Conservation (phyloP, 2,329 filamentous ascomycete genomes). For the Pseudogymnoascus sp. region DNA sequence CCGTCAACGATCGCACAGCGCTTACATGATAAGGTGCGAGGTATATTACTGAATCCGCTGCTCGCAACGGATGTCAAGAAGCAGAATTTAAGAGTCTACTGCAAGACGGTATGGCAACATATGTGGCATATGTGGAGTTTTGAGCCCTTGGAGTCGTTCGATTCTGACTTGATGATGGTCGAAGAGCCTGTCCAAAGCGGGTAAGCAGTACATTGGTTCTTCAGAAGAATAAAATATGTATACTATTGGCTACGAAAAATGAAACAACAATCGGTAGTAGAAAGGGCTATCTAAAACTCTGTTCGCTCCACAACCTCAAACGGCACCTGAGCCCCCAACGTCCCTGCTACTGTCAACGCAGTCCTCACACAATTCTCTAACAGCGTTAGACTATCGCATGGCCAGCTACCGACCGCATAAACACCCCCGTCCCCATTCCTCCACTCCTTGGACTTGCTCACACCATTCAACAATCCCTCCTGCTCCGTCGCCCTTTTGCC, state of each 20-base stretch:
- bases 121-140: slow-evolving; percentile 12
- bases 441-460: not conserved
- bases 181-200: not conserved
- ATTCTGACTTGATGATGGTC: not conserved
- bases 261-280: not conserved
- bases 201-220: not conserved
- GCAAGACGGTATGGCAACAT: slow-evolving; percentile 13
- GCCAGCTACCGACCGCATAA: not conserved
- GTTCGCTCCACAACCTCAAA: not conserved
- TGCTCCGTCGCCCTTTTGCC: not conserved
- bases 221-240: not conserved
- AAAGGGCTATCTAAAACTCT: not conserved
- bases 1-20: not conserved
- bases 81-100: slow-evolving; percentile 13
- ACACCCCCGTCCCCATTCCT: not conserved
- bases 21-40: slow-evolving; percentile 7
- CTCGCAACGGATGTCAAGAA: slow-evolving; percentile 9
- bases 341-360: not conserved
- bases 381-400: not conserved
- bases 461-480: not conserved
- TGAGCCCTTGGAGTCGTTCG: not conserved
- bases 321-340: not conserved
- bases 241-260: not conserved
- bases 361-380: not conserved
- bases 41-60: slow-evolving; percentile 9